These are phyloP conservation scores for Alliaria petiolata DNA, from an alignment of 345 rosid genomes.

Conservation along the genomic window DNA sequence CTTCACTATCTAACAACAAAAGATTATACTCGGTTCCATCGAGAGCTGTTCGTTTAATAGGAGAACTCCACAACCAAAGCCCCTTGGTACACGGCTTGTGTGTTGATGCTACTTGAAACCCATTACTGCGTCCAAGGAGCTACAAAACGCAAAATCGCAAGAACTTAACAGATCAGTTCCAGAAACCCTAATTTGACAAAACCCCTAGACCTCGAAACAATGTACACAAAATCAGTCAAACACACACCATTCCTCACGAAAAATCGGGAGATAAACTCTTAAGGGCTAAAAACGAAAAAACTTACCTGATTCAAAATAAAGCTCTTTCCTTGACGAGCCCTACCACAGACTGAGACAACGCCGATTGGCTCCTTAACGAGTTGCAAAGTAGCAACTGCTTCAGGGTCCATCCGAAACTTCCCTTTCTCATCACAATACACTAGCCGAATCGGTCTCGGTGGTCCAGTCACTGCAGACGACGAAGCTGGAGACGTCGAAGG, in stretches of 20 bases:
- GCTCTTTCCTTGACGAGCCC: slow-evolving; percentile 98
- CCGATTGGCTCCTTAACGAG: slow-evolving; percentile 97
- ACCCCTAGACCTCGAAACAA: slow-evolving; percentile 28
- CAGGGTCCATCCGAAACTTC: slow-evolving; percentile 98
- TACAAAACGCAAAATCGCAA: slow-evolving; percentile 22
- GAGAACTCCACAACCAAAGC: slow-evolving; percentile 99
- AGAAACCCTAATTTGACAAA: slow-evolving; percentile 12
- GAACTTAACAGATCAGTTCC: not conserved
- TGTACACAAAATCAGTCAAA: not conserved
- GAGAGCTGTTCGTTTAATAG: slow-evolving; percentile 80
- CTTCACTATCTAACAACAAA: slow-evolving; percentile 88
- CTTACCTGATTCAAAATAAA: slow-evolving; percentile 86
- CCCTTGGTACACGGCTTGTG: slow-evolving; percentile 98
- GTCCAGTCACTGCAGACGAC: slow-evolving; percentile 68
- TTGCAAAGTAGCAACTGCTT: slow-evolving; percentile 89
- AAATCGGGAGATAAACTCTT: not conserved
- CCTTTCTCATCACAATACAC: slow-evolving; percentile 93
- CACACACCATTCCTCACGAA: not conserved
- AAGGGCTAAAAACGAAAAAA: not conserved
- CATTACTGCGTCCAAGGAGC: slow-evolving; percentile 98
- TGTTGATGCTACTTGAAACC: slow-evolving; percentile 96
- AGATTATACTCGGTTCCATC: slow-evolving; percentile 96
- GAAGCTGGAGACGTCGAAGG: slow-evolving; percentile 39
- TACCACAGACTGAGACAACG: slow-evolving; percentile 95
- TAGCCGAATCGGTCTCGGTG: slow-evolving; percentile 86